Percentiles rank a stretch among this genome's conserved stretches.
Evolutionary conservation across 2,329 filamentous ascomycete genomes (phyloP).

Genomic region (Colletotrichum abscissum): DNA sequence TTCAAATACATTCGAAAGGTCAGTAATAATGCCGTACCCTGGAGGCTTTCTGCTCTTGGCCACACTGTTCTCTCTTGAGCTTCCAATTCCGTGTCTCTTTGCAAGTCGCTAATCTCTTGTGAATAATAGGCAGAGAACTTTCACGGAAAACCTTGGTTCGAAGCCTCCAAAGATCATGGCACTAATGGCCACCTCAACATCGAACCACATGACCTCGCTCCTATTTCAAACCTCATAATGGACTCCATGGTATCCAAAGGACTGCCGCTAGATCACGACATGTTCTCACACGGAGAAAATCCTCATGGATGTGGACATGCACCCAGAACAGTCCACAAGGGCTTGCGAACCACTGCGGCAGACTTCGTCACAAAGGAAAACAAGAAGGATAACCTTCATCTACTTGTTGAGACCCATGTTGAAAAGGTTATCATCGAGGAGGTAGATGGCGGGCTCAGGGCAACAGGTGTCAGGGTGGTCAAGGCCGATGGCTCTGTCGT

Average conservation of each 20-base stretch:
- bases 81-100: too few species aligned
- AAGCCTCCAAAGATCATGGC: slow-evolving; percentile 61
- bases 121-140: slow-evolving; percentile 63
- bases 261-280: slow-evolving; percentile 65
- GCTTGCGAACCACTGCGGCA: slow-evolving; percentile 62
- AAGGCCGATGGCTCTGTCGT: slow-evolving; percentile 49
- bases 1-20: slow-evolving; percentile 68
- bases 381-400: slow-evolving; percentile 55
- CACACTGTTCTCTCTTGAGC: too few species aligned
- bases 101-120: background rate
- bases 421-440: slow-evolving; percentile 61
- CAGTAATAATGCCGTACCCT: background rate
- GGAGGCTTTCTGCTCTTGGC: background rate
- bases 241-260: slow-evolving; percentile 67
- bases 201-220: slow-evolving; percentile 68
- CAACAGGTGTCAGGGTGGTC: slow-evolving; percentile 54
- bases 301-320: slow-evolving; percentile 67
- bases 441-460: slow-evolving; percentile 49
- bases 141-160: slow-evolving; percentile 67
- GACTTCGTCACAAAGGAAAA: slow-evolving; percentile 60
- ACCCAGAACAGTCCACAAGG: slow-evolving; percentile 62
- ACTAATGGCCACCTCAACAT: slow-evolving; percentile 63
- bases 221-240: slow-evolving; percentile 65
- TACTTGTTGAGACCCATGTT: slow-evolving; percentile 60
- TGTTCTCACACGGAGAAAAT: slow-evolving; percentile 64